Evolutionary conservation across 2,329 filamentous ascomycete genomes (phyloP), one percentile per base, ranked within the genome.

Genomic region (Rugonectria rugulosa): DNA sequence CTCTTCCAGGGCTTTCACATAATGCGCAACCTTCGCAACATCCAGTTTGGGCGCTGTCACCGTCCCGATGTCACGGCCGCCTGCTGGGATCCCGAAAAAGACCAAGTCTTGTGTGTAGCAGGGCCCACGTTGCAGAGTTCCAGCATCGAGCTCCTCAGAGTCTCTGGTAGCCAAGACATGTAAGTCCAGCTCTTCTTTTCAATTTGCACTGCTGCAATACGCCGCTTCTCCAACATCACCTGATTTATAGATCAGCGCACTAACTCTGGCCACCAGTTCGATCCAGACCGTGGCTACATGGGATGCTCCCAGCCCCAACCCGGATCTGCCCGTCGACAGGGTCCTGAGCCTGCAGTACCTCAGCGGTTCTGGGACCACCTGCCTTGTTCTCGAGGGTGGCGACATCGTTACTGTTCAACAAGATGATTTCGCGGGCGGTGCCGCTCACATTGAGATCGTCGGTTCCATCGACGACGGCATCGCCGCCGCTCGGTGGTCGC

Each of bases 391-490:
- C 21, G 89, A 91, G 66, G 92, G 92, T 43, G 95, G 95, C 58
- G 94, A 99, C 75, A 94, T 99, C 60, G 78, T 97, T 58, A 82
- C 93, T 46, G 89, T 97, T 23, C 85, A 89, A 62, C 92, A 97
- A 70, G 75, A 79, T 20, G 64, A 68, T 29, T 65, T 68, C 64
- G 41, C 59, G n/a, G 56, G 64, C 59, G 19, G 86, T 83, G 56
- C 90, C 71, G 90, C 92, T 31, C 87, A 90, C 65, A 92, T 99
- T 65, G 95, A 98, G 74, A 98, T 99, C 65, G 87, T 98, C 61
- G 95, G 95, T 38, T 96, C 92, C 27, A 91, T 99, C 31, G 92
- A 97, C 75, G 90, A 89, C 55, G 95, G 94, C 20, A 97, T 99
- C 65, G 85, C 88, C 20, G 92, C 92, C 14, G 94, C 93, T 14